Conservation (phyloP, 306 rosid genomes). For the Malus orientalis region DNA sequence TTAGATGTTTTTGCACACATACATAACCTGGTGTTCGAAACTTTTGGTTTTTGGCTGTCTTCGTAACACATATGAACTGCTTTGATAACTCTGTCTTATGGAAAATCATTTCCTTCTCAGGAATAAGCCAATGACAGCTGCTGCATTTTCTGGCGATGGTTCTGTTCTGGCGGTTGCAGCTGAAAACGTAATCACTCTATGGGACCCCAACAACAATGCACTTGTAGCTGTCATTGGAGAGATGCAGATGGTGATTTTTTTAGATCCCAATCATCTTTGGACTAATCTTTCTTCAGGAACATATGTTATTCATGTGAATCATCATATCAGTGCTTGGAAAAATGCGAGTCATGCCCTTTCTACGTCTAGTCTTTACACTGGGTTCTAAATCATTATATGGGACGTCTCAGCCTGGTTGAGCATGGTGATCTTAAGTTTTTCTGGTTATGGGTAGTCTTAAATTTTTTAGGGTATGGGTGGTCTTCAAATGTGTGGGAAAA, state of each 20-base stretch:
- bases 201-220: slow-evolving; percentile 83
- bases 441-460: not conserved
- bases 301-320: not conserved
- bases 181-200: slow-evolving; percentile 72
- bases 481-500: too few relatives aligned
- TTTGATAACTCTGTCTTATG: slow-evolving; percentile 11
- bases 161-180: slow-evolving; percentile 94
- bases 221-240: slow-evolving; percentile 83
- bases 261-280: slow-evolving; percentile 3
- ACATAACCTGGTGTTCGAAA: not conserved
- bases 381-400: not conserved
- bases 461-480: too few relatives aligned
- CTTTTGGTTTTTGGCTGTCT: not conserved
- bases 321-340: not conserved
- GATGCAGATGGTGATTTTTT: slow-evolving; percentile 41
- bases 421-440: not conserved
- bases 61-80: not conserved
- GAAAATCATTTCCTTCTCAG: slow-evolving; percentile 32
- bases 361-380: not conserved
- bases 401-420: not conserved
- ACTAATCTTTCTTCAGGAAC: slow-evolving; percentile 2
- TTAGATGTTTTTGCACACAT: not conserved
- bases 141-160: slow-evolving; percentile 84
- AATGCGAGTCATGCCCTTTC: not conserved
- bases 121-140: slow-evolving; percentile 82